These are phyloP conservation scores for Picea sitchensis DNA, from an alignment of 75 land plant genomes.

Conservation along the genomic window DNA sequence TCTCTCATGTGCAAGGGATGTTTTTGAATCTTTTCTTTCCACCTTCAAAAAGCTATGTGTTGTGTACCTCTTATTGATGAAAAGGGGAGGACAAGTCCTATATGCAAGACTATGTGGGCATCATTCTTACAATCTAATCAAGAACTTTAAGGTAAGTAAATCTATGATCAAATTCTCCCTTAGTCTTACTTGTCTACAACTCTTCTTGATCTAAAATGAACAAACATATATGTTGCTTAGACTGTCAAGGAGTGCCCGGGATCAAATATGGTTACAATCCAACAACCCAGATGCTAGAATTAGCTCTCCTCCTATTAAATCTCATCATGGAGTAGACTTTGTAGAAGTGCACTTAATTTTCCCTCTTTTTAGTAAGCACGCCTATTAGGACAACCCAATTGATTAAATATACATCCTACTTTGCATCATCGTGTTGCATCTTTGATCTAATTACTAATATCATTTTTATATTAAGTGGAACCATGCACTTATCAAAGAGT, in stretches of 20 bases:
- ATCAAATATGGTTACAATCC: conserved; percentile 66
- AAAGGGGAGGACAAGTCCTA: conserved; percentile 41
- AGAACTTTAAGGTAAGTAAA: conserved; percentile 37
- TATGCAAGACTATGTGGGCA: conserved; percentile 49
- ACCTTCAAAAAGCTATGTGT: too few species aligned
- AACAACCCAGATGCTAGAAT: conserved; percentile 77
- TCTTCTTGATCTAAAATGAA: neutral
- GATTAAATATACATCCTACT: neutral
- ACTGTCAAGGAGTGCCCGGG: conserved; percentile 49
- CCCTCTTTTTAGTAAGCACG: conserved; percentile 38
- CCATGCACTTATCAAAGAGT: conserved; percentile 41
- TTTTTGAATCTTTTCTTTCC: too few species aligned
- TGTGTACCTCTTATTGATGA: conserved; percentile 20
- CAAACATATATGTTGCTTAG: conserved; percentile 12
- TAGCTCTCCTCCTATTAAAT: conserved; percentile 31
- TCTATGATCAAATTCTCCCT: too few species aligned
- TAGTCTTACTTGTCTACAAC: neutral
- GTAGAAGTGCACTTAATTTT: conserved; percentile 52
- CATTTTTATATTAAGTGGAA: conserved; percentile 37
- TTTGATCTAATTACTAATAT: neutral
- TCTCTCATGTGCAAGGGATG: too few species aligned
- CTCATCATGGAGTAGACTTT: conserved; percentile 45
- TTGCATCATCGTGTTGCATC: neutral
- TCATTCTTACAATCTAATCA: conserved; percentile 40
- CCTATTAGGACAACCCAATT: too few species aligned